Base-by-base conservation (phyloP, 257 asterid genomes). In the Galeopsis tetrahit region DNA sequence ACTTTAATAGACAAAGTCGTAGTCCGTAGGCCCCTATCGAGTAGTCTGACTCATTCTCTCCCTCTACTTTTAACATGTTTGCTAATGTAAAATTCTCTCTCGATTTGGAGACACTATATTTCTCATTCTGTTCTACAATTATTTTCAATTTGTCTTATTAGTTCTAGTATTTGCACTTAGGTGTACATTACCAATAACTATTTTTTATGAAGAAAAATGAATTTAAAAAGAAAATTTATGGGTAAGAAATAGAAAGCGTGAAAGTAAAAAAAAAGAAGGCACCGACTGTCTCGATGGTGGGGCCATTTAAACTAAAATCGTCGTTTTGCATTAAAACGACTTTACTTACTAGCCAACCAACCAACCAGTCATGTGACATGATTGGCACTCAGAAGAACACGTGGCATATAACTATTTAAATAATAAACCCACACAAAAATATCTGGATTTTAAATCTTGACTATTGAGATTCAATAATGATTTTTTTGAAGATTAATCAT, bases 291-390 rank as follows among this genome's bases (percentile, higher is more conserved):
- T 32, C 38, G 36, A 7, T 48, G 70, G 69, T 48, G 76, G 78
- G 75, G 10, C 75, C 58, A 10, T 3, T 7, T 57, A 15, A 53
- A 56, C 77, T 5, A 58, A 53, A 44, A 36, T 13, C 42, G 78
- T 78, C 75, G 11, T 55, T 63, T 28, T 78, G 58, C 43, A 8
- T 34, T 60, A 34, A 34, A 65, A 59, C 17, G 36, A 13, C 42
- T 75, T 31, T 42, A n/a, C 35, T 44, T 70, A 13, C 0, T 40
- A 10, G 35, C 53, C 49, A 66, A 72, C 76, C 49, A 66, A 72
- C 76, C 66, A 42, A 75, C 77, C 60, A 46, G n/a, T 62, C 77
- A 79, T 48, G 80, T 74, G 79, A 74, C n/a, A 63, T 4, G 32
- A 28, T 48, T 61, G 71, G 71, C 15, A 39, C 63, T 63, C 11